Evolutionary conservation across 1,139 yeast species (phyloP), one percentile per base, ranked within the genome.

Genomic region (Williopsis jadinii): DNA sequence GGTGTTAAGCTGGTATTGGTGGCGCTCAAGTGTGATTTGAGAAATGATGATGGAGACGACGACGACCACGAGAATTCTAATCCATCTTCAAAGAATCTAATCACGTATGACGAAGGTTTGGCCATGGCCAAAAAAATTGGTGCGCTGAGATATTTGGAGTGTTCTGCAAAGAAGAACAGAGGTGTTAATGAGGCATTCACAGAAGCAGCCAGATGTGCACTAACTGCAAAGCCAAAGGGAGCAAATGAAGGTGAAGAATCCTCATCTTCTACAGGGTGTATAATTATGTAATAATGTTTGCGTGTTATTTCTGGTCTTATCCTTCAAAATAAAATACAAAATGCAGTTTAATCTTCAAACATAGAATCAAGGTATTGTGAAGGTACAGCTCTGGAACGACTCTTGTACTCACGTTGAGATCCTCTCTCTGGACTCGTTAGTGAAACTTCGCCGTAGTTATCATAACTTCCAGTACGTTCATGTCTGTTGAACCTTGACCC

Each of bases 151-250:
- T 86, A 86, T 59, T 70, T 87, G 60, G 97, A 90, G 62, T 90
- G 97, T 65, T 84, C 95, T 29, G 97, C 97, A 11, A 88, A 88
- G 67, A 82, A 83, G 61, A 88, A 87, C 63, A 75, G 95, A 59
- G 97, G 97, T 50, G 97, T 90, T 28, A 88, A 92, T 58, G 97
- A 90, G 64, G 97, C 96, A 5, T 90, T 90, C 61, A 86, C 96
- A 1, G 97, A 90, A 63, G 97, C 97, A 37, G 96, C 97, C 9
- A 77, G 97, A 63, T 88, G 95, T 60, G 97, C 97, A 5, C 72
- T 92, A 54, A 83, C 86, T 51, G 95, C 95, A 12, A 85, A 80
- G 57, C 87, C 95, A 40, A 85, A 81, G 57, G 92, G 92, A 42
- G 82, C 84, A 36, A 67, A 69, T 48, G 78, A 75, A 14, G 70